A percentile compares a stretch with the other conserved stretches of the same genome.
Conservation (phyloP, 768 basidiomycete species). For the Mycena rebaudengoi region DNA sequence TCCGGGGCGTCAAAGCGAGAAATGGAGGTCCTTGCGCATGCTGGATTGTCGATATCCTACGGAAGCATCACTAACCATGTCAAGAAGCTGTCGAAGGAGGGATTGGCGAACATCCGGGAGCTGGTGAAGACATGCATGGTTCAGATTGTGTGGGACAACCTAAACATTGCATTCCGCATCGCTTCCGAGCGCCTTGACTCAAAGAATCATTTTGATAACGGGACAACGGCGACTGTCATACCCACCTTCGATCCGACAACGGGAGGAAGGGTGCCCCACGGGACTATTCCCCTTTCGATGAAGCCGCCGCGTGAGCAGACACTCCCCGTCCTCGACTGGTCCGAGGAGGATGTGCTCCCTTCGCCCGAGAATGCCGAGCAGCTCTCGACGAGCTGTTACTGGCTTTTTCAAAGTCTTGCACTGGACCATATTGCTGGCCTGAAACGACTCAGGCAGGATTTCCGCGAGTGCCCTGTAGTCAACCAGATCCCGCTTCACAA, state of each 20-base stretch:
- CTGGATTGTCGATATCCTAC: constrained; percentile 15
- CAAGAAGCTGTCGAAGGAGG: constrained; percentile 13
- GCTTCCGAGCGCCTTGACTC: constrained; percentile 29
- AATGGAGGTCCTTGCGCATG: constrained; percentile 23
- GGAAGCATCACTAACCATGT: not conserved
- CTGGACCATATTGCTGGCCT: constrained; percentile 8
- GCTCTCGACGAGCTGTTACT: not conserved
- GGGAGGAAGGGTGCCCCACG: constrained; percentile 17
- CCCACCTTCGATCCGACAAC: constrained; percentile 20
- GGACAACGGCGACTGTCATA: constrained; percentile 37
- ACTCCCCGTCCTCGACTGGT: constrained; percentile 1
- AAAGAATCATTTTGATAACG: constrained; percentile 39
- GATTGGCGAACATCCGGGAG: constrained; percentile 18
- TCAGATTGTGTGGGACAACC: constrained; percentile 38
- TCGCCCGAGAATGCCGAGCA: not conserved
- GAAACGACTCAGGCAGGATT: not conserved
- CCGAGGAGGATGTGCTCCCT: not conserved
- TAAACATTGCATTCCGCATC: constrained; percentile 38
- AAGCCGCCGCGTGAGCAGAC: constrained; percentile 6
- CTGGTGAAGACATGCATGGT: constrained; percentile 22
- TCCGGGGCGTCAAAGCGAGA: constrained; percentile 24
- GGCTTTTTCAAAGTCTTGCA: not conserved
- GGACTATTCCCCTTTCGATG: not conserved
- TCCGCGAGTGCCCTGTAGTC: constrained; percentile 4
- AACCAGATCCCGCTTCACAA: constrained; percentile 24